phyloP scores from a whole-genome alignment of 2,329 filamentous ascomycete species.

The Aspergillus ochraceus region DNA sequence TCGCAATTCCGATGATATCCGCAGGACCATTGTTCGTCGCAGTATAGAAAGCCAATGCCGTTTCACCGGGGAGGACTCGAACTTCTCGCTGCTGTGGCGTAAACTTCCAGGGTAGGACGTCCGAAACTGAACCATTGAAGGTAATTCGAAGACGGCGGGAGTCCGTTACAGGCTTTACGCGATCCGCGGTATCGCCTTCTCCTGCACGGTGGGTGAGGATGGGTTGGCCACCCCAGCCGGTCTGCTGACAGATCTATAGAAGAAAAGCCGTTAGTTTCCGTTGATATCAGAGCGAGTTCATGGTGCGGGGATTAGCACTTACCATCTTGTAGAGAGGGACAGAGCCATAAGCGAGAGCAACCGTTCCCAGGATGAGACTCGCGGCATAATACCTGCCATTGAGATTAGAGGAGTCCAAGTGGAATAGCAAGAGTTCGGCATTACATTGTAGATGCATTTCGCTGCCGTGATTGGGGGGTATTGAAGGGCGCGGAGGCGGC shows the following conservation, averaged over 20 bases:
- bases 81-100: constrained; percentile 95
- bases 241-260: constrained; percentile 51
- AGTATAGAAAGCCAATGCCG: constrained; percentile 94
- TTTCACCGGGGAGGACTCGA: constrained; percentile 91
- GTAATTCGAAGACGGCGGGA: constrained; percentile 89
- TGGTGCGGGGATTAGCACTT: constrained; percentile 10
- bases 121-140: constrained; percentile 93
- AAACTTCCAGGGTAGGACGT: constrained; percentile 97
- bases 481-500: constrained; percentile 33
- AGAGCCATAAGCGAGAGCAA: constrained; percentile 64
- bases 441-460: constrained; percentile 58
- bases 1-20: constrained; percentile 97
- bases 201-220: constrained; percentile 74
- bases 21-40: constrained; percentile 86
- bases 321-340: constrained; percentile 70
- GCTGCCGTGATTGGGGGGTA: constrained; percentile 40
- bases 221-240: constrained; percentile 86
- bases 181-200: constrained; percentile 67
- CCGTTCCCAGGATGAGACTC: constrained; percentile 62
- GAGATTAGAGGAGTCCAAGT: constrained; percentile 9
- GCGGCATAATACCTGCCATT: constrained; percentile 61
- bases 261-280: background rate
- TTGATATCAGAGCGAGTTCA: background rate
- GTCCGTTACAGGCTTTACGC: constrained; percentile 76
- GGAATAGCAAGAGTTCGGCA: constrained; percentile 9